Base-by-base conservation (phyloP, 2,329 filamentous ascomycete genomes). In the Neocatenulostroma microsporum region DNA sequence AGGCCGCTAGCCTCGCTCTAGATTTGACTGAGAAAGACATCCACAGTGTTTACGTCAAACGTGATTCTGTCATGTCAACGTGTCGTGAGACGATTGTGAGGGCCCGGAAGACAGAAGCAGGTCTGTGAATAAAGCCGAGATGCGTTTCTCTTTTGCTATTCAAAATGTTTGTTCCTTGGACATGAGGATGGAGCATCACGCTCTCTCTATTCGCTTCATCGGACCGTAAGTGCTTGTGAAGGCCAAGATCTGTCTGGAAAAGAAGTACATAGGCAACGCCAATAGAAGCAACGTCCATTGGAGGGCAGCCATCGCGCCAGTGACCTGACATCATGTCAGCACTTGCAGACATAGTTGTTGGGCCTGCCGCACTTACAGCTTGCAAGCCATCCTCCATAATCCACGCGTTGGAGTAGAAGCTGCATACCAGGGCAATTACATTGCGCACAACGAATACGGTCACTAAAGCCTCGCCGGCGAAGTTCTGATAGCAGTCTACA, bases 381-480 rank as follows among this genome's bases (percentile, higher is more conserved):
- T 25, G 14, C 17, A 49, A 19, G 3, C 54, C 51, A 19, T 47
- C 36, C 4, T 30, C 20, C 18, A 33, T 26, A 11, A 54, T 40
- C 52, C 53, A 56, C 8, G 45, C 27, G n/a, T 44, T 45, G 4
- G 45, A 39, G 30, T 54, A 56, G 20, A 56, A 48, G 12, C 48
- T 50, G 34, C 54, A 44, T 2, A 57, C 21, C 14, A 47, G 44
- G 5, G 44, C 53, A 39, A 55, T 53, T 6, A 51, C 35, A 32
- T 54, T 55, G 13, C 48, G 44, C 7, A 56, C 41, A n/a, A 57
- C 48, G 35, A 54, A 57, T 1, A 56, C 44, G 8, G 49, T 49
- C 11, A 54, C 54, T n/a, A 56, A 31, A 3, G 45, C 51, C 37
- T 60, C 55, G 1, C 50, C 55, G 5, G 54, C 48, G 18, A 54